phyloP scores from a whole-genome alignment of 495 filamentous ascomycete genomes.

The Articulospora tetracladia region DNA sequence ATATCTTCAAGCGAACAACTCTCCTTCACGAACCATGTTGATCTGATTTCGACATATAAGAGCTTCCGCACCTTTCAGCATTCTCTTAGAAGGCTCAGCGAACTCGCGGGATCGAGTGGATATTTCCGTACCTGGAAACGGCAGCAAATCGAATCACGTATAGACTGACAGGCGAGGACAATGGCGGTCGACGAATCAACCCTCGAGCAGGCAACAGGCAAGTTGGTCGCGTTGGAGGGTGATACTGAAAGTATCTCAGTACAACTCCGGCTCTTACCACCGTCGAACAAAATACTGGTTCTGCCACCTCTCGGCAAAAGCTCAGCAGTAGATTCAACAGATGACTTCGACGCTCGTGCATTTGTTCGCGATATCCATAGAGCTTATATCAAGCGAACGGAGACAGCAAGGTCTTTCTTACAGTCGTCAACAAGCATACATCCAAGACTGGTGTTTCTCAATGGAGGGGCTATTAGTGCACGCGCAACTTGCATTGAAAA shows the following conservation, averaged over 20 bases:
- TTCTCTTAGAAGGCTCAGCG: not conserved
- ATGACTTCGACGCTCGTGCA: slow-evolving; percentile 31
- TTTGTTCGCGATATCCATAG: slow-evolving; percentile 39
- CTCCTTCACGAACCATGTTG: not conserved
- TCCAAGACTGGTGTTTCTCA: slow-evolving; percentile 45
- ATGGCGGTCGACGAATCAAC: not conserved
- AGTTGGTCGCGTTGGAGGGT: slow-evolving; percentile 49
- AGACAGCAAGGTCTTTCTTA: slow-evolving; percentile 42
- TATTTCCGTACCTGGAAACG: not conserved
- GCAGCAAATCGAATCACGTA: not conserved
- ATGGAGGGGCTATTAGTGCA: slow-evolving; percentile 46
- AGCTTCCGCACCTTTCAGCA: not conserved
- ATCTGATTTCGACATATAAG: not conserved
- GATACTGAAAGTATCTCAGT: slow-evolving; percentile 41
- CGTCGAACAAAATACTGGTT: slow-evolving; percentile 43
- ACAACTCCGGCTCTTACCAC: slow-evolving; percentile 47
- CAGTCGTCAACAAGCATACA: slow-evolving; percentile 31
- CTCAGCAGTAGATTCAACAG: slow-evolving; percentile 15
- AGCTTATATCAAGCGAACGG: slow-evolving; percentile 35
- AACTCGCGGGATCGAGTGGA: slow-evolving; percentile 12
- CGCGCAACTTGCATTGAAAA: slow-evolving; percentile 37
- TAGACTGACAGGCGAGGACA: not conserved
- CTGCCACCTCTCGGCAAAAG: slow-evolving; percentile 41
- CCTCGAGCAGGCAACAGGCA: slow-evolving; percentile 25
- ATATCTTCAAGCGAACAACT: not conserved